Evolutionary conservation across 345 rosid species (phyloP), one percentile per base, ranked within the genome.

Genomic region (Camelina hispida): DNA sequence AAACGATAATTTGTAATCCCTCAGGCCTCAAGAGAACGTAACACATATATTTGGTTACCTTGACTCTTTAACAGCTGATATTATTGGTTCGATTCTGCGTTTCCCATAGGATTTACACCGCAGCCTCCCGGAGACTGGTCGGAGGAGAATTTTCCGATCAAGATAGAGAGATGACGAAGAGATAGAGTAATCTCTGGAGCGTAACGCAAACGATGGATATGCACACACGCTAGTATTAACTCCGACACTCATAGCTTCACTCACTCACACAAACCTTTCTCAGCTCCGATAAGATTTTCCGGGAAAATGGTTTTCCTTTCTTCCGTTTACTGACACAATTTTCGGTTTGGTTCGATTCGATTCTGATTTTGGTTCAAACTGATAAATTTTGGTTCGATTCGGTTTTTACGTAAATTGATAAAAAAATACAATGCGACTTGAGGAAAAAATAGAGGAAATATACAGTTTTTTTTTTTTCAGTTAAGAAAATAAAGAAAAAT

Each of bases 191-290:
- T 22, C 66, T 30, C 32, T 69, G 2, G 80, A 35, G 3, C 71
- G 14, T 44, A 76, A 44, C 58, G 70, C 13, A 35, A 69, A 4
- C 34, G 70, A 62, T 62, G 75, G 51, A 63, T 35, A 47, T 16
- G 65, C 62, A 35, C 48, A 75, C 3, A 68, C 54, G 56, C 46
- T 51, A 30, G 40, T 46, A 50, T 20, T 68, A n/a, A 69, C 22
- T 68, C 64, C 70, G 2, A 46, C 43, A 69, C 37, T 69, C 75
- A 55, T 76, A 9, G 47, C 14, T 2, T 54, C 59, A 56, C 73
- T 6, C 37, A 34, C 2, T 43, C 59, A 56, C 73, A 32, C 35
- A 32, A 18, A 51, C 13, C 13, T 11, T 50, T 71, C 66, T 22
- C 51, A 56, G 51, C 59, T 65, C 40, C 70, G 16, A 18, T 15